Percentiles rank a stretch among this genome's conserved stretches.
phyloP scores from a whole-genome alignment of 164 flowering plant species.

The Akebia trifoliata region DNA sequence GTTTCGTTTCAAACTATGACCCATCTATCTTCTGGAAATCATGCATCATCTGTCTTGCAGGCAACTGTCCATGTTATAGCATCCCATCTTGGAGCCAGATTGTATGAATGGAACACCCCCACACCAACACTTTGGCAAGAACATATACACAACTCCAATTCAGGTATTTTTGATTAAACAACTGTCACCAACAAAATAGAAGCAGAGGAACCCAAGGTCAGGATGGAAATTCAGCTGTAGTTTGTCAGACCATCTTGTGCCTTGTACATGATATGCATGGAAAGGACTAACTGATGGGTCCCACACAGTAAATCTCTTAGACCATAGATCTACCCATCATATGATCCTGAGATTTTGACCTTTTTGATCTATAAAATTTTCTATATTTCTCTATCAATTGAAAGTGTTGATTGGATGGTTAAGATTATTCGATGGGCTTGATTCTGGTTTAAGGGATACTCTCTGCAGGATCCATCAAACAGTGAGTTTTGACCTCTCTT shows the following conservation, averaged over 20 bases:
- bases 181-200: background rate
- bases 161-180: conserved; percentile 45
- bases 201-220: background rate
- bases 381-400: background rate
- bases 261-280: background rate
- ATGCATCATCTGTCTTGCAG: conserved; percentile 32
- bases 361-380: no score
- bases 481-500: no score
- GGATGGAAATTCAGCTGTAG: background rate
- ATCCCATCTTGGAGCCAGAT: conserved; percentile 63
- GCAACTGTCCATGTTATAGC: conserved; percentile 73
- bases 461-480: no score
- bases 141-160: conserved; percentile 53
- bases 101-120: conserved; percentile 92
- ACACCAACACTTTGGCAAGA: conserved; percentile 96
- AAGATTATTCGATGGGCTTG: background rate
- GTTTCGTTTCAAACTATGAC: background rate
- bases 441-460: background rate
- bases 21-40: background rate
- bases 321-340: background rate
- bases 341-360: background rate
- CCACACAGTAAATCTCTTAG: background rate
- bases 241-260: background rate
- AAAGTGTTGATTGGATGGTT: background rate
- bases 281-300: no score